phyloP scores from a whole-genome alignment of 345 rosid genomes.

The Aethionema arabicum region DNA sequence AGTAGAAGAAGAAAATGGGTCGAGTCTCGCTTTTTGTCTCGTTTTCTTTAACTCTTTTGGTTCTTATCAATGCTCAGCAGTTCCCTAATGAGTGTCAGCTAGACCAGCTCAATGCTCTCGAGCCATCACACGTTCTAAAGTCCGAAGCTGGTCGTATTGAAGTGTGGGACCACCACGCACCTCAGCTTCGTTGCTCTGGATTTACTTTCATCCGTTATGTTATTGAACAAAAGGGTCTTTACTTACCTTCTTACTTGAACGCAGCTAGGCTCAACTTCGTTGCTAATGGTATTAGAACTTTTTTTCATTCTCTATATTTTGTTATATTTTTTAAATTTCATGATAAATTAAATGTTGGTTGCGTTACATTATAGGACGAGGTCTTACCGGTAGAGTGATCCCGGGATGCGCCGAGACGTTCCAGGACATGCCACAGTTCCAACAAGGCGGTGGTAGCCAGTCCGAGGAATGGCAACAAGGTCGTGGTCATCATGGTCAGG shows the following conservation, averaged over 20 bases:
- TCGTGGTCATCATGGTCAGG: conserved; percentile 19
- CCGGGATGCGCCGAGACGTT: conserved; percentile 75
- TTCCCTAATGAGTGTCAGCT: conserved; percentile 51
- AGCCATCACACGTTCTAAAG: conserved; percentile 48
- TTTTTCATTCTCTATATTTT: not conserved
- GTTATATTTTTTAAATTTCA: not conserved
- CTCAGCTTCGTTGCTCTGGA: conserved; percentile 64
- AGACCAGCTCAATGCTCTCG: conserved; percentile 47
- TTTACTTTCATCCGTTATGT: conserved; percentile 43
- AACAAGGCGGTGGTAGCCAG: conserved; percentile 1
- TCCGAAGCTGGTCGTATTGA: conserved; percentile 58
- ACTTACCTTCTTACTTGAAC: conserved; percentile 48
- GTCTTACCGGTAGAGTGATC: conserved; percentile 43
- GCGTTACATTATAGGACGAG: conserved; percentile 38
- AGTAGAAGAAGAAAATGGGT: conserved; percentile 30
- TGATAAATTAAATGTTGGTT: not conserved
- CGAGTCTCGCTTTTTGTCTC: conserved; percentile 37
- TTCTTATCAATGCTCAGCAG: conserved; percentile 43
- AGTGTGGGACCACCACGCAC: conserved; percentile 51
- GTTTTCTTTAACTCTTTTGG: conserved; percentile 41
- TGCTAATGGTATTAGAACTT: conserved; percentile 41
- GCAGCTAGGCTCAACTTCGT: conserved; percentile 51
- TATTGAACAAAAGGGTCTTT: conserved; percentile 55
- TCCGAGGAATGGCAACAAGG: not conserved
- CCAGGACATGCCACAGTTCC: conserved; percentile 39